Conservation (phyloP, 352 stramenopile species). For the Globisporangium rhizosaccharum region DNA sequence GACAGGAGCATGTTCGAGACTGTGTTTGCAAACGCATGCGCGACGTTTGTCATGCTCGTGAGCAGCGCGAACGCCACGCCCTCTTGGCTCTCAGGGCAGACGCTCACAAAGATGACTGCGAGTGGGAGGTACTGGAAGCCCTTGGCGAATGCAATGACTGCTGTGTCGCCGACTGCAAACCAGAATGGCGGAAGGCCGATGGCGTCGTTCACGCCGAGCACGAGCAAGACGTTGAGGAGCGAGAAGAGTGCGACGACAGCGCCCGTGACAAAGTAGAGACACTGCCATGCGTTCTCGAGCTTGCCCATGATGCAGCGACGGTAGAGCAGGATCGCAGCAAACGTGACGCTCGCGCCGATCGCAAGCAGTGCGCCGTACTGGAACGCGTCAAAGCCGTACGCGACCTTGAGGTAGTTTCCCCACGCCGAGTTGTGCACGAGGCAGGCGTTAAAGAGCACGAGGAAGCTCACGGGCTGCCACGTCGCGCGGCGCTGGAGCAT, state of each 20-base stretch:
- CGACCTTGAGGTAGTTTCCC: constrained; percentile 76
- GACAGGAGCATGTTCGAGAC: constrained; percentile 73
- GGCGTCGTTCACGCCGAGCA: constrained; percentile 53
- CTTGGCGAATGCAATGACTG: constrained; percentile 60
- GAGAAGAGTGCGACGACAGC: constrained; percentile 58
- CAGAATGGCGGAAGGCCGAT: constrained; percentile 63
- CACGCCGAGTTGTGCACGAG: constrained; percentile 74
- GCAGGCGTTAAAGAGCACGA: constrained; percentile 54
- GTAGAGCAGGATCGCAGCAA: constrained; percentile 53
- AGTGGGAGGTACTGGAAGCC: constrained; percentile 78
- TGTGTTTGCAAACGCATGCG: constrained; percentile 61
- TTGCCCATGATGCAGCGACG: constrained; percentile 32
- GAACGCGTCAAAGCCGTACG: constrained; percentile 68
- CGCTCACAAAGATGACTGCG: constrained; percentile 69
- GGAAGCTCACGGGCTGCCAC: constrained; percentile 71
- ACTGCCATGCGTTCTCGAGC: constrained; percentile 48
- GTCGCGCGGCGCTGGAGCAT: constrained; percentile 68
- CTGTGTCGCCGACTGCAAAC: constrained; percentile 69
- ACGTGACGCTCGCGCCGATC: constrained; percentile 64
- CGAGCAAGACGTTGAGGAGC: constrained; percentile 64
- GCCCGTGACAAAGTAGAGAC: constrained; percentile 60
- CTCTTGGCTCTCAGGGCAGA: constrained; percentile 71
- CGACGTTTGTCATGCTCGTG: constrained; percentile 70
- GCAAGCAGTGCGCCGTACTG: constrained; percentile 69
- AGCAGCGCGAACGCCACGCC: constrained; percentile 73